phyloP scores from a whole-genome alignment of 2,329 filamentous ascomycete species.

The Cladosporium sp. region DNA sequence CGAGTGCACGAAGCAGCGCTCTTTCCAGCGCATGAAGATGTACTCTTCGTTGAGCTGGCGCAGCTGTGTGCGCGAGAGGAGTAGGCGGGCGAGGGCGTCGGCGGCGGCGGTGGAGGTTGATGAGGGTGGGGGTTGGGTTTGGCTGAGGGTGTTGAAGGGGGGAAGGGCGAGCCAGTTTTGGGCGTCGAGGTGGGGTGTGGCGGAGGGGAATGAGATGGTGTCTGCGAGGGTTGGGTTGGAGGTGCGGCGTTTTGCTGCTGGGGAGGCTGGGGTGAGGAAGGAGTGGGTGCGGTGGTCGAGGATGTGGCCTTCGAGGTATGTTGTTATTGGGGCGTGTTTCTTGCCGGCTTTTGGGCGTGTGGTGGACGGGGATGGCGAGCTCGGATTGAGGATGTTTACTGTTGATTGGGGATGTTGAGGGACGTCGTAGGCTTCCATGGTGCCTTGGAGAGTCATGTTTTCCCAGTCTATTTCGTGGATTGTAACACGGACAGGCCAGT shows the following conservation, averaged over 20 bases:
- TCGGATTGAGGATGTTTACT: conserved; percentile 28
- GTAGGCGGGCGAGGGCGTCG: conserved; percentile 37
- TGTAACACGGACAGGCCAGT: conserved; percentile 69
- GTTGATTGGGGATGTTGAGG: conserved; percentile 48
- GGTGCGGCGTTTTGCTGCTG: conserved; percentile 23
- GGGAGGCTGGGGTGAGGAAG: conserved; percentile 49
- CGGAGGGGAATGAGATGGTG: conserved; percentile 48
- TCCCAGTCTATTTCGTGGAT: conserved; percentile 64
- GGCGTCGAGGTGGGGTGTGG: conserved; percentile 47
- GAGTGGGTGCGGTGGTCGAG: conserved; percentile 59
- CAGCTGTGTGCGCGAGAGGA: conserved; percentile 46
- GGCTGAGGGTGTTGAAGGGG: conserved; percentile 43
- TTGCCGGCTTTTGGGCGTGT: conserved; percentile 38
- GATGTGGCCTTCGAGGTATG: conserved; percentile 69
- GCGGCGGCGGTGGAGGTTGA: conserved; percentile 24
- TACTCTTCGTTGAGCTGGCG: conserved; percentile 49
- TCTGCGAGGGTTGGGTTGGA: conserved; percentile 26
- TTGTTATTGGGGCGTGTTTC: conserved; percentile 60
- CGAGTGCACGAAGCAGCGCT: conserved; percentile 50
- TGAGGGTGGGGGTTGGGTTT: conserved; percentile 6
- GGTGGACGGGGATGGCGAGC: conserved; percentile 6
- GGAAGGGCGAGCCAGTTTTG: conserved; percentile 53
- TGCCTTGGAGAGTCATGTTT: conserved; percentile 64
- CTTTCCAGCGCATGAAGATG: conserved; percentile 61
- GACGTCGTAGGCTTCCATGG: conserved; percentile 71